These are phyloP conservation scores for Xerocomus nothofagi DNA, from an alignment of 1,284 basidiomycete genomes.

Conservation along the genomic window DNA sequence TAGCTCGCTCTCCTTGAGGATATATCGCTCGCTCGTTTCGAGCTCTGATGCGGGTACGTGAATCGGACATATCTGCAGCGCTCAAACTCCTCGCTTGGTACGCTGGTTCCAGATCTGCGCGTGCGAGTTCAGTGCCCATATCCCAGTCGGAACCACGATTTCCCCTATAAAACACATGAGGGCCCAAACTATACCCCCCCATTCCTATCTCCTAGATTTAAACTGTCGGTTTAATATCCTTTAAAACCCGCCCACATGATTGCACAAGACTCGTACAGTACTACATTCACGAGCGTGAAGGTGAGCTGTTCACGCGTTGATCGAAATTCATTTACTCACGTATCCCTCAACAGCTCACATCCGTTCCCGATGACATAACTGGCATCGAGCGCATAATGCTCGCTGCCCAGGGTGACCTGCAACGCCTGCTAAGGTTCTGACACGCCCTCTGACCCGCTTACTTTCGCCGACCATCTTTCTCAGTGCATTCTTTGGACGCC, in stretches of 20 bases:
- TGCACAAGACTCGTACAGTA: constrained; percentile 26
- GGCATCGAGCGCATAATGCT: constrained; percentile 65
- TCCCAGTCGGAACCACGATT: not conserved
- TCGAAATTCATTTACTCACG: constrained; percentile 4
- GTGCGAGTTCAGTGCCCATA: not conserved
- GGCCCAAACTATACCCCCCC: not conserved
- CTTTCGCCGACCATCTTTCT: not conserved
- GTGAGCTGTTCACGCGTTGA: constrained; percentile 8
- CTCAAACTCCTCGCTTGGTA: not conserved
- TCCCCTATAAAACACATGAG: constrained; percentile 15
- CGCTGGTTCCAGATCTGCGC: not conserved
- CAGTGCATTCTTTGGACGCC: constrained; percentile 62
- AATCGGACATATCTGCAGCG: not conserved
- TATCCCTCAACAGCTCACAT: constrained; percentile 25
- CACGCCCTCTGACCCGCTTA: not conserved
- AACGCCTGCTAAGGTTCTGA: constrained; percentile 60
- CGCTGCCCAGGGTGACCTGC: constrained; percentile 64
- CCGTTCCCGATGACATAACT: constrained; percentile 34
- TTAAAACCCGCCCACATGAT: constrained; percentile 29
- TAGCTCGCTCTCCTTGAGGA: too few species aligned
- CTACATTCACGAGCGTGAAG: constrained; percentile 31
- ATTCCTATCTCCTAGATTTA: constrained; percentile 8
- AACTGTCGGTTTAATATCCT: too few species aligned
- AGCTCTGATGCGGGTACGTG: constrained; percentile 8
- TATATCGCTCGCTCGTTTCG: not conserved